Conservation (phyloP, 768 basidiomycete genomes). For the Auricularia heimuer region DNA sequence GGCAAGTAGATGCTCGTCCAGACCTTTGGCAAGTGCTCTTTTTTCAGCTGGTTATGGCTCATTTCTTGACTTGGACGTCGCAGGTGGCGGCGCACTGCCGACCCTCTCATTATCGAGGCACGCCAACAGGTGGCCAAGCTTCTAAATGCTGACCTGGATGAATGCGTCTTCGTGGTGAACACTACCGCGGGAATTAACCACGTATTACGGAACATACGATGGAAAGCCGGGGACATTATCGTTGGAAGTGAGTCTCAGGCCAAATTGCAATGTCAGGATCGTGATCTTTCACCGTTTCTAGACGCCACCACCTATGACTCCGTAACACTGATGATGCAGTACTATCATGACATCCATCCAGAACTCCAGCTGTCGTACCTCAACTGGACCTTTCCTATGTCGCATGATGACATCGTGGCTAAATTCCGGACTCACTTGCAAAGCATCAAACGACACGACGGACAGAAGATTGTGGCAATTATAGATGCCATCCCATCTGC, state of each 20-base stretch:
- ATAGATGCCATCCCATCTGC: slow-evolving; percentile 58
- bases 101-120: slow-evolving; percentile 18
- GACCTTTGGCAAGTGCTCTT: slow-evolving; percentile 14
- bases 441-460: slow-evolving; percentile 18
- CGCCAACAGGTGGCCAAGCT: slow-evolving; percentile 19
- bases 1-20: slow-evolving; percentile 21
- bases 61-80: background rate
- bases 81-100: slow-evolving; percentile 20
- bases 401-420: slow-evolving; percentile 45
- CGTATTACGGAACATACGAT: slow-evolving; percentile 55
- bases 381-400: slow-evolving; percentile 43
- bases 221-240: slow-evolving; percentile 58
- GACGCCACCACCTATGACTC: slow-evolving; percentile 51
- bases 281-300: slow-evolving; percentile 15
- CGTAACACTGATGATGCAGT: slow-evolving; percentile 39
- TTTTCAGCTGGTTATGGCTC: background rate
- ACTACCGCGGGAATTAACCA: slow-evolving; percentile 59
- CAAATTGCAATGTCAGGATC: background rate
- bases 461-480: slow-evolving; percentile 49
- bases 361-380: slow-evolving; percentile 44
- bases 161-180: slow-evolving; percentile 39
- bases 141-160: slow-evolving; percentile 21
- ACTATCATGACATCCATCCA: slow-evolving; percentile 45
- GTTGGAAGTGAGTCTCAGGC: slow-evolving; percentile 35
- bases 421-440: slow-evolving; percentile 33